A percentile compares a stretch with the other conserved stretches of the same genome.
These are phyloP conservation scores for Nakazawaea ishiwadae DNA, from an alignment of 805 yeast genomes.

Conservation along the genomic window DNA sequence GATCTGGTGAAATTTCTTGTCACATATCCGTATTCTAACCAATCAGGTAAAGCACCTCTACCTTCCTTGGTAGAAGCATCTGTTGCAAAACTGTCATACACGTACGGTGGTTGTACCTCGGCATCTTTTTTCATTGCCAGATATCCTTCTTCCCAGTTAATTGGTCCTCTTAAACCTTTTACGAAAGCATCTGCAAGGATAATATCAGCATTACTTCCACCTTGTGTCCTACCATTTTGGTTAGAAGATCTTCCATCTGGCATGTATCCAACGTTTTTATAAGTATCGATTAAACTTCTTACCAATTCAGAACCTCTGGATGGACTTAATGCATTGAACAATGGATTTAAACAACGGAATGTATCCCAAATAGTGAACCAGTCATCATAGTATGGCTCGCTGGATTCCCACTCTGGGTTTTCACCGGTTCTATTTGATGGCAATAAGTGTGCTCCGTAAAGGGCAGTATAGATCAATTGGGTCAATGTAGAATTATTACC, in stretches of 20 bases:
- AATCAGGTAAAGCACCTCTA: conserved; percentile 31
- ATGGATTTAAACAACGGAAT: conserved; percentile 30
- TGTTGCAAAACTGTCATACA: conserved; percentile 22
- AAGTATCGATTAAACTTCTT: conserved; percentile 24
- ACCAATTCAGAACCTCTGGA: conserved; percentile 25
- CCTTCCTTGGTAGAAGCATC: conserved; percentile 29
- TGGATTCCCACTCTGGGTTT: conserved; percentile 22
- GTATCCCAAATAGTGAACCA: conserved; percentile 36
- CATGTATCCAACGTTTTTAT: conserved; percentile 29
- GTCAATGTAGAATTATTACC: conserved; percentile 14
- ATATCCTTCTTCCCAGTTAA: conserved; percentile 28
- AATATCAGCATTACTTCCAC: conserved; percentile 33
- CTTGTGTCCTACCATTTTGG: conserved; percentile 33
- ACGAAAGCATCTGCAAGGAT: conserved; percentile 31
- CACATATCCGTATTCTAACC: conserved; percentile 28
- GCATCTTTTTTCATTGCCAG: conserved; percentile 31
- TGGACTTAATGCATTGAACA: conserved; percentile 26
- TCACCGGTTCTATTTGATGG: conserved; percentile 31
- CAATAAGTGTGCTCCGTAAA: conserved; percentile 27
- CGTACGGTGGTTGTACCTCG: conserved; percentile 28
- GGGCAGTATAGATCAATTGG: conserved; percentile 19
- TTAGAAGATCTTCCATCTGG: conserved; percentile 34
- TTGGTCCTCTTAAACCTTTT: conserved; percentile 21
- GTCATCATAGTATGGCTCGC: conserved; percentile 29
- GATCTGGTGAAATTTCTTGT: conserved; percentile 28